Base-by-base conservation (phyloP, 2,329 filamentous ascomycete species). In the Bisporella sp. region DNA sequence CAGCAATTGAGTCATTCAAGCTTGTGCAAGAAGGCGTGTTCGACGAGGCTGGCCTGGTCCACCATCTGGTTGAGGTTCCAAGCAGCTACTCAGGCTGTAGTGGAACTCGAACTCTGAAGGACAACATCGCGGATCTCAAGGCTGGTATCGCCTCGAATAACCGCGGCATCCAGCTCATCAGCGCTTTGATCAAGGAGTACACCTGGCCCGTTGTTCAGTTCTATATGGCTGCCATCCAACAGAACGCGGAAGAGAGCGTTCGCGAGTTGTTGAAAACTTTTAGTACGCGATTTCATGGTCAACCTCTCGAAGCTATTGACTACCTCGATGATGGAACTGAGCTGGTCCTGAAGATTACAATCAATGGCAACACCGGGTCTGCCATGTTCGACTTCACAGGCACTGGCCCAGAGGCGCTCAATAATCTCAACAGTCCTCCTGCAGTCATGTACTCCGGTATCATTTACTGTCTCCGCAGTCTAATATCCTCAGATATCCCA, bases 271-370 rank as follows among this genome's bases (percentile, higher is more conserved):
- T 92, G 13, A 88, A 84, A 61, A 13, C 9, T 13, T 9, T 39
- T 3, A 13, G 9, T 11, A 11, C 35, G 13, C 9, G 35, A 39
- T 39, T 13, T 13, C 9, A 39, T 11, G 13, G 9, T 39, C 35
- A 9, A 3, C 9, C 13, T 39, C 35, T 39, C 9, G 35, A 72
- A 79, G 59, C 88, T 0, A 72, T 82, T 1, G 88, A 93, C 62
- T 87, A 82, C 71, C 92, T 92, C 85, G 88, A 93, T 57, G 87
- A 92, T 58, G 88, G 87, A n/a, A 85, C 78, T 4, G 85, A 85
- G 0, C 90, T 92, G 59, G 71, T 75, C 41, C 74, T 92, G 7
- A 82, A 81, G 55, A 75, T 92, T 11, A 82, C 79, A 3, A 92
- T 92, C 56, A 79, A 90, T 57, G 76, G 77, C 0, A 74, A 79